Conservation (phyloP, 306 rosid species). For the Medicago truncatula region DNA sequence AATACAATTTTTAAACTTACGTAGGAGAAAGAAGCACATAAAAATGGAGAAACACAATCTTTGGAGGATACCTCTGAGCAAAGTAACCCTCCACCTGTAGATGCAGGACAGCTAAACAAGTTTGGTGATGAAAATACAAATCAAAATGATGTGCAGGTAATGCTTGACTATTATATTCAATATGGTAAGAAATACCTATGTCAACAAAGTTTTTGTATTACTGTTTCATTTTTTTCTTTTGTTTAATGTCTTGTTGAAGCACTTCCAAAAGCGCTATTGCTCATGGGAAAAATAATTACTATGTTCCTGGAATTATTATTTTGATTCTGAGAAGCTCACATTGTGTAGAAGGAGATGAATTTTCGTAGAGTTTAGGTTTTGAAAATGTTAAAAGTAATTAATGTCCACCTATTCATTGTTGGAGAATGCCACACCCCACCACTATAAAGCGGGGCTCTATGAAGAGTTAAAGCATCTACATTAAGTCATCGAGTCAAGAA, state of each 20-base stretch:
- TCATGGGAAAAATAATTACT: conserved; percentile 3
- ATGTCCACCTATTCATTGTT: background rate
- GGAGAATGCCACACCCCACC: background rate
- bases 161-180: conserved; percentile 28
- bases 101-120: conserved; percentile 51
- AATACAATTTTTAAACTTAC: conserved; percentile 29
- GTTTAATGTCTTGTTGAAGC: conserved; percentile 14
- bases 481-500: background rate
- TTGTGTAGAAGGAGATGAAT: background rate
- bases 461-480: background rate
- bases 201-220: conserved; percentile 16
- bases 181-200: conserved; percentile 22
- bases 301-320: conserved; percentile 5
- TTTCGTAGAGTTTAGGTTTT: background rate
- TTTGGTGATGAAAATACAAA: conserved; percentile 58
- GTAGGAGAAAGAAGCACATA: conserved; percentile 64
- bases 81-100: conserved; percentile 51
- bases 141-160: conserved; percentile 62
- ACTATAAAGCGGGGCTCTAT: background rate
- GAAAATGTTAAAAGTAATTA: background rate
- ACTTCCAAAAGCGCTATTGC: conserved; percentile 11
- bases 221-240: background rate
- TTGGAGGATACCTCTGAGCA: conserved; percentile 51
- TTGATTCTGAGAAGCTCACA: conserved; percentile 8
- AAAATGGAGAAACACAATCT: conserved; percentile 53